Base-by-base conservation (phyloP, 1,284 basidiomycete genomes). In the Veloboletus limbatus region DNA sequence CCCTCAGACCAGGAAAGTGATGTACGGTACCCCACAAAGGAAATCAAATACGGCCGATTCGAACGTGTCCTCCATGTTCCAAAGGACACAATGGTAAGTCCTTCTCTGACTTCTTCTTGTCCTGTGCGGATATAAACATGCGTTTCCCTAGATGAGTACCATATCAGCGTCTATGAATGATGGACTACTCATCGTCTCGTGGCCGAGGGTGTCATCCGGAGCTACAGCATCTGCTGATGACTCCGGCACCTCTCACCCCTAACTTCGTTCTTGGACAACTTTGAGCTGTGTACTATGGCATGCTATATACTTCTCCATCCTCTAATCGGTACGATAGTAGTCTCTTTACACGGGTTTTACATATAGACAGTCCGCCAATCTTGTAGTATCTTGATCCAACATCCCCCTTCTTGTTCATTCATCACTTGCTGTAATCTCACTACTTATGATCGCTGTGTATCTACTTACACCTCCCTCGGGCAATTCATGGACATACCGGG, bases 91-190 rank as follows among this genome's bases (percentile, higher is more conserved):
- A 65, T 68, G 65, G 63, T 49, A 9, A 46, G 53, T 45, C 28
- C n/a, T 13, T 32, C 18, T 17, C 24, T 47, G 37, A 52, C 35
- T 44, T 35, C 30, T 27, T 49, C 28, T 24, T 39, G 30, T 28
- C 37, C 48, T 56, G 40, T 48, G 16, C 17, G 14, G 14, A 34
- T 39, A 8, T 35, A 6, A 51, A 2, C 41, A 11, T 34, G 2
- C 22, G 20, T 11, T 26, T 1, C 7, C 10, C 2, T 16, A 65
- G 63, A 65, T 66, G 55, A 67, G 65, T 13, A 65, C 63, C 13
- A 63, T 69, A 48, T 68, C 63, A 3, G 63, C 63, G 4, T 51
- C 63, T 4, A 63, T 68, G 65, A 66, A 57, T 25, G 66, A 68
- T 40, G 63, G 63, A 1, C 34, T 65, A 1, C 55, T 65, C 3